Evolutionary conservation across 305 asterid species (phyloP), one percentile per base, ranked within the genome.

Genomic region (Fraxinus xanthoxyloides): DNA sequence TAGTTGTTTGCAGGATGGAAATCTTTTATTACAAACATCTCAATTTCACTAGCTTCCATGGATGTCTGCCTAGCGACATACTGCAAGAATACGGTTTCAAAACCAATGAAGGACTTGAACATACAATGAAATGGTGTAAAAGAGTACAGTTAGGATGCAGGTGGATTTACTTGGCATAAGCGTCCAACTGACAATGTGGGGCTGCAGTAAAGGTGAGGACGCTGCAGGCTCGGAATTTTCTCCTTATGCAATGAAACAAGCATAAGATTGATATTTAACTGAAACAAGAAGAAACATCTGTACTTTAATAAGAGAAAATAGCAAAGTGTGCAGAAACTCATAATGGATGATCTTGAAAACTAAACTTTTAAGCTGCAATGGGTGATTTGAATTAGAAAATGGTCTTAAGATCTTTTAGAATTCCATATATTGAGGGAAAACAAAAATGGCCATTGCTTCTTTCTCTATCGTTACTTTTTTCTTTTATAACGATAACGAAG

Each of bases 31-130:
- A 90, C 85, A 79, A 93, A 85, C 79, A 96, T 92, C 89, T 94
- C 95, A 12, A 96, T 89, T 84, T 90, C 91, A 79, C 84, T 88
- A 19, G 91, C 95, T 83, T 91, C 92, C 80, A 82, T 85, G 80
- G 94, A 90, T 76, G 97, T 92, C 86, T 94, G 97, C 91, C 89
- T 87, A 69, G 97, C 93, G 77, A 96, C 93, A 90, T 92, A 93
- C 98, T 96, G 94, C 90, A 90, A 79, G 86, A 72, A 84, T 30
- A 36, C 34, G 48, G 61, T 70, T 80, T 59, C 77, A 63, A 75
- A 82, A 76, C 81, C 77, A 85, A 80, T 84, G 67, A 65, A 61
- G 40, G 74, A 78, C 70, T 32, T 26, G 40, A 77, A 26, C 34
- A 78, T 75, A 48, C 32, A 82, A 69, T 23, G 56, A 34, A 74